Conservation (phyloP, 495 filamentous ascomycete species). For the Podospora australis region DNA sequence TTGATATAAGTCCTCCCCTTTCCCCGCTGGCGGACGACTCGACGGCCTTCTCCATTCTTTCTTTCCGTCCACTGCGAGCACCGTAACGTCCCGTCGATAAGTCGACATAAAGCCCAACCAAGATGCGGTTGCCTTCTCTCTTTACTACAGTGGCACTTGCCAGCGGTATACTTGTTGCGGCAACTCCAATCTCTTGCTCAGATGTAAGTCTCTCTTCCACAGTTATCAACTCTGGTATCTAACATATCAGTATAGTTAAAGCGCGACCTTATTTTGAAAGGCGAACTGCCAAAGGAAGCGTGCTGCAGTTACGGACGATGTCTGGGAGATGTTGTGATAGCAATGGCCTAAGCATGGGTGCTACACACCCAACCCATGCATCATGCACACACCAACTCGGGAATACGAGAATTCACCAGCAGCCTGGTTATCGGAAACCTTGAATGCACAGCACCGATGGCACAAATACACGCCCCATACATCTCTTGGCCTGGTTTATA, state of each 20-base stretch:
- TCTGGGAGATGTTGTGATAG: slow-evolving; percentile 40
- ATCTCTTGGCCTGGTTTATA: not conserved
- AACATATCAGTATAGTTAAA: slow-evolving; percentile 27
- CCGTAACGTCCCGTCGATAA: too few relatives aligned
- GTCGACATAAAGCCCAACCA: too few relatives aligned
- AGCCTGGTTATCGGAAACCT: too few relatives aligned
- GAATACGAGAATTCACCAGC: not conserved
- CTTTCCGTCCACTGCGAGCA: too few relatives aligned
- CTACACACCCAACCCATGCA: not conserved
- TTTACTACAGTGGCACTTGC: slow-evolving; percentile 16
- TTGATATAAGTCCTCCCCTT: too few relatives aligned
- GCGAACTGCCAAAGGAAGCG: slow-evolving; percentile 36
- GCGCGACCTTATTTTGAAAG: slow-evolving; percentile 41
- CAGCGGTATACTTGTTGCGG: slow-evolving; percentile 4
- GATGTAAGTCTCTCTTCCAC: slow-evolving; percentile 24
- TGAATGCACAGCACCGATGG: not conserved
- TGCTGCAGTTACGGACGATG: slow-evolving; percentile 47
- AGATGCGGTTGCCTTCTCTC: not conserved
- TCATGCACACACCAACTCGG: too few relatives aligned
- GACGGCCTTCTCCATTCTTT: too few relatives aligned
- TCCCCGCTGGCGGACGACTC: too few relatives aligned
- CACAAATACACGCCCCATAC: not conserved
- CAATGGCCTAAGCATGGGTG: slow-evolving; percentile 19
- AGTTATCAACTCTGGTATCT: not conserved
- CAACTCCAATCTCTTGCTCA: slow-evolving; percentile 30